These are phyloP conservation scores for Carex littledalei DNA, from an alignment of 176 grass and related monocot species.

Conservation along the genomic window DNA sequence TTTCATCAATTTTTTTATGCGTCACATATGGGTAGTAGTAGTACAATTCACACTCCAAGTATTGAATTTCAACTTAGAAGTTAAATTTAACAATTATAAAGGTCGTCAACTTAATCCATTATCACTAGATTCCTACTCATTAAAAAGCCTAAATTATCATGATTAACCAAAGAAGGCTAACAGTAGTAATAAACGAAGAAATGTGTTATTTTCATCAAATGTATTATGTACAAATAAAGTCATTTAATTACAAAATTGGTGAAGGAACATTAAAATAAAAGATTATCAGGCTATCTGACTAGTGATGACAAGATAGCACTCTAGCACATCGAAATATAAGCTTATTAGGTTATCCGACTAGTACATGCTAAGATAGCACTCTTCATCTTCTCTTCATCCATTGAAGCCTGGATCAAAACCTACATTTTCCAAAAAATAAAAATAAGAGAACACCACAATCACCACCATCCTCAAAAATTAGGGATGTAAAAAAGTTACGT, in stretches of 20 bases:
- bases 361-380: constrained; percentile 56
- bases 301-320: constrained; percentile 37
- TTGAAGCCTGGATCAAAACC: constrained; percentile 67
- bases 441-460: background rate
- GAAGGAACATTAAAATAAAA: background rate
- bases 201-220: background rate
- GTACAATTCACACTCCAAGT: too few relatives aligned
- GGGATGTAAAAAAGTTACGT: too few relatives aligned
- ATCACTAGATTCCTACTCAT: background rate
- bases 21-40: too few relatives aligned
- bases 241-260: background rate
- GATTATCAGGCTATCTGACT: constrained; percentile 43
- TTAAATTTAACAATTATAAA: background rate
- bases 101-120: background rate
- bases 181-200: background rate
- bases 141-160: background rate
- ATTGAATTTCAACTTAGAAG: background rate
- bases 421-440: constrained; percentile 18
- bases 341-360: constrained; percentile 48
- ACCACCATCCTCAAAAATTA: background rate
- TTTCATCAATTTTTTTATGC: background rate
- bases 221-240: background rate
- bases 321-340: background rate
- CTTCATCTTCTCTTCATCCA: constrained; percentile 69
- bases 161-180: background rate